Conservation (phyloP, 371 early-diverging fungal species). For the Actinomucor elegans region DNA sequence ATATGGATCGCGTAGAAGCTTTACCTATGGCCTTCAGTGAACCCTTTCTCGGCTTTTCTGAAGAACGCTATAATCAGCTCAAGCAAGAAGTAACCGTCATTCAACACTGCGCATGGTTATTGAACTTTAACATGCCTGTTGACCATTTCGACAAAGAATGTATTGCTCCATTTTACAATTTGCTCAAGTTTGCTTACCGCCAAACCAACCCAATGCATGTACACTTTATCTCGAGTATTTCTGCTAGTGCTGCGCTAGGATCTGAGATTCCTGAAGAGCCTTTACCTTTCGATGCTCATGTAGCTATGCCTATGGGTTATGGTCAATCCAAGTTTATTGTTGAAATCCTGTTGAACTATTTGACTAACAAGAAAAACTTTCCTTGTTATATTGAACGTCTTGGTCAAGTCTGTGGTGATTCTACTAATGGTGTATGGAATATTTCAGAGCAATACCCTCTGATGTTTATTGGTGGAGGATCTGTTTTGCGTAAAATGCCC, state of each 20-base stretch:
- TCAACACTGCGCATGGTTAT: conserved; percentile 35
- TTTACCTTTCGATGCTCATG: conserved; percentile 26
- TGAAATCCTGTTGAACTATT: conserved; percentile 31
- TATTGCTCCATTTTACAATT: conserved; percentile 33
- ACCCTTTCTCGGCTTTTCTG: conserved; percentile 22
- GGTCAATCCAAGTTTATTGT: conserved; percentile 44
- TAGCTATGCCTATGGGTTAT: conserved; percentile 45
- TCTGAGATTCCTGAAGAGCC: conserved; percentile 21
- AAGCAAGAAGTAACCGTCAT: conserved; percentile 31
- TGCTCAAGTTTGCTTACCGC: conserved; percentile 36
- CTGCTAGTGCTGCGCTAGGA: conserved; percentile 17
- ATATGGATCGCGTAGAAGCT: conserved; percentile 4
- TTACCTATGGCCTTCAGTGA: conserved; percentile 25
- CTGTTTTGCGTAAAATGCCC: conserved; percentile 31
- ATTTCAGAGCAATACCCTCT: conserved; percentile 38
- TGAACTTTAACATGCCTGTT: conserved; percentile 35
- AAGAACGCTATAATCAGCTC: conserved; percentile 20
- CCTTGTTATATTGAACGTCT: conserved; percentile 38
- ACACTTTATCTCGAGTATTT: conserved; percentile 38
- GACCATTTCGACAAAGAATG: conserved; percentile 35
- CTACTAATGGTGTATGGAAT: conserved; percentile 44
- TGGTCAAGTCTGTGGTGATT: conserved; percentile 48
- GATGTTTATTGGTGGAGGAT: conserved; percentile 39
- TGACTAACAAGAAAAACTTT: conserved; percentile 31
- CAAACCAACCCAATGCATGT: conserved; percentile 34